Evolutionary conservation across 1,284 basidiomycete species (phyloP), one percentile per base, ranked within the genome.

Genomic region (Moesziomyces parantarcticus): DNA sequence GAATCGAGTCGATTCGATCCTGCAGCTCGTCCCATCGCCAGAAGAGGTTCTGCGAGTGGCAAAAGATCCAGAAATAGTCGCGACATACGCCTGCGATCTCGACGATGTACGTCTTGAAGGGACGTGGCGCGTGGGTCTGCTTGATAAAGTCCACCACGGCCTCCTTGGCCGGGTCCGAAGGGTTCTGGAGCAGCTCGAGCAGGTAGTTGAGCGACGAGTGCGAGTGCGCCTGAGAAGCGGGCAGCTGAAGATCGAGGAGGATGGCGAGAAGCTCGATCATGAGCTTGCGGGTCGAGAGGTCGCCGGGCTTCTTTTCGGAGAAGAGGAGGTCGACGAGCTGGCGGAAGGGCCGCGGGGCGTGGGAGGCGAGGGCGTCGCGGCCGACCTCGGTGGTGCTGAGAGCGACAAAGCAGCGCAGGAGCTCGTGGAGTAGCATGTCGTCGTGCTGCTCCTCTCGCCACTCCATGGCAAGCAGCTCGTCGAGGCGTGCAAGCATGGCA

Each of bases 361-460:
- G 89, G 66, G 89, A 90, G 13, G 92, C 90, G 3, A 99, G 88
- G 1, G 94, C 93, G 29, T 74, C 65, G 50, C 85, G 84, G 34
- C 87, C 79, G 22, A 94, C 92, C 10, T 91, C 90, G 1, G 95
- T 96, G 1, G 94, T 95, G 0, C 91, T 90, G 1, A 99, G 87
- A 0, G 92, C 96, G 83, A 97, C 97, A 85, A 99, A 89, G 85
- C 94, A 97, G 3, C 94, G 90, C 26, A 99, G 86, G 0, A 99
- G 86, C 83, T 98, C 96, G 77, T 96, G 91, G 9, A 99, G 87
- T 48, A 97, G 87, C 83, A 95, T 90, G 83, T 99, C 97, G 80
- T 97, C 96, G 77, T 97, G 95, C 82, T 97, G 95, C 83, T 99
- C 96, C 84, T 98, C 96, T 68, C 94, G 90, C 96, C 96, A 99